Evolutionary conservation across 192 early-diverging fungal genomes (phyloP).

Genomic region (Diversispora epigaea): DNA sequence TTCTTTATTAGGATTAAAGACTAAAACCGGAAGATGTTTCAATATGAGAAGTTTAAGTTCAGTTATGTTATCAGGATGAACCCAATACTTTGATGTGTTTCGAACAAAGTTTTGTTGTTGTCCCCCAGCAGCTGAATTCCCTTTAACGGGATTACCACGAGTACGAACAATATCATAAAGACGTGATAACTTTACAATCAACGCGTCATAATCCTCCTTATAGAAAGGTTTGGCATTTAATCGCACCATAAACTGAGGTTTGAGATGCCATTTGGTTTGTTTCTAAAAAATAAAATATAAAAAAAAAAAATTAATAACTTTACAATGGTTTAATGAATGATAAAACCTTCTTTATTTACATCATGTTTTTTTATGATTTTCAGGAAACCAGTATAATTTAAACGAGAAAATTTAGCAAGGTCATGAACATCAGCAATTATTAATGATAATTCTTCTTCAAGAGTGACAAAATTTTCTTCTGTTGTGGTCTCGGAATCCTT

Average conservation of each 20-base stretch:
- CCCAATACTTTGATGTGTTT: slow-evolving; percentile 98
- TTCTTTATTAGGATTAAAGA: slow-evolving; percentile 82
- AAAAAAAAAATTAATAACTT: background rate
- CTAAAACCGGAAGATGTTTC: slow-evolving; percentile 89
- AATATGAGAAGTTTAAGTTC: slow-evolving; percentile 93
- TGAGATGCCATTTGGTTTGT: slow-evolving; percentile 81
- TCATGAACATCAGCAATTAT: slow-evolving; percentile 84
- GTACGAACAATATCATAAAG: slow-evolving; percentile 80
- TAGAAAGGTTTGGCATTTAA: slow-evolving; percentile 84
- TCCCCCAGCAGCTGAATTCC: slow-evolving; percentile 56
- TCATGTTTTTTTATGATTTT: slow-evolving; percentile 99
- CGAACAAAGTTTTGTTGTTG: slow-evolving; percentile 80
- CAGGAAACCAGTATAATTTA: slow-evolving; percentile 84
- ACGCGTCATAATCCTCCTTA: slow-evolving; percentile 84
- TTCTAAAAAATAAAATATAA: slow-evolving; percentile 51
- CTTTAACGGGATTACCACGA: slow-evolving; percentile 63
- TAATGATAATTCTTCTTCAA: slow-evolving; percentile 70
- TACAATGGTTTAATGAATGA: background rate
- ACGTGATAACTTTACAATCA: slow-evolving; percentile 84
- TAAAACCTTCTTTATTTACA: slow-evolving; percentile 39
- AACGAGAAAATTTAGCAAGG: slow-evolving; percentile 76
- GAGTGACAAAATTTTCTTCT: slow-evolving; percentile 64
- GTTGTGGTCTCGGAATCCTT: slow-evolving; percentile 45
- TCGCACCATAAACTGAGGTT: slow-evolving; percentile 77
- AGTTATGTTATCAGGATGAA: slow-evolving; percentile 95